Evolutionary conservation across 225 moss, liverwort and hornwort genomes (phyloP).

Genomic region (Straminergon stramineum): DNA sequence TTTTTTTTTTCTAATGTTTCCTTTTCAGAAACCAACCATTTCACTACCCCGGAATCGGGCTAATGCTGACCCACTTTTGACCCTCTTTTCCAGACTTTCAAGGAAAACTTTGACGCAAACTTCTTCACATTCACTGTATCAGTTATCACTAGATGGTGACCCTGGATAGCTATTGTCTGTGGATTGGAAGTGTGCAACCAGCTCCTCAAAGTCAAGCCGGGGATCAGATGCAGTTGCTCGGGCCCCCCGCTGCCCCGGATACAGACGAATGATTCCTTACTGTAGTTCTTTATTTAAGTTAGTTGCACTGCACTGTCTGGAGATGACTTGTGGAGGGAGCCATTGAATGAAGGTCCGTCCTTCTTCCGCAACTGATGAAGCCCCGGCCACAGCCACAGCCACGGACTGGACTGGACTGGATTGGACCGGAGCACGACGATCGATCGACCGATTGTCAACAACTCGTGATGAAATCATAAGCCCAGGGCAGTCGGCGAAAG

Average conservation of each 20-base stretch:
- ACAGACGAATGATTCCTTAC: not conserved
- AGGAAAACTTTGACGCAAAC: not conserved
- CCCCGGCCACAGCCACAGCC: not conserved
- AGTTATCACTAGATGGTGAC: too few relatives aligned
- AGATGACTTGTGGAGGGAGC: not conserved
- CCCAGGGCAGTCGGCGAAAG: constrained; percentile 10
- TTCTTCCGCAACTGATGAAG: not conserved
- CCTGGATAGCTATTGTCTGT: not conserved
- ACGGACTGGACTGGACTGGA: too few relatives aligned
- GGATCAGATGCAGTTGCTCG: not conserved
- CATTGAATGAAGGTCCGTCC: too few relatives aligned
- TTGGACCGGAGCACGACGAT: not conserved
- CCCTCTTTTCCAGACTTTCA: not conserved
- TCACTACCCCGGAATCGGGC: not conserved
- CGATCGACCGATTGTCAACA: not conserved
- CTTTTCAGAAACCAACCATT: not conserved
- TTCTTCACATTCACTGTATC: not conserved
- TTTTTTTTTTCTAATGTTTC: too few relatives aligned
- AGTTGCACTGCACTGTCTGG: too few relatives aligned
- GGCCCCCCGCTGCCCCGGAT: not conserved
- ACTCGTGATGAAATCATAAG: not conserved
- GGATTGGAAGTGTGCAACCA: not conserved
- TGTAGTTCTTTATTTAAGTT: too few relatives aligned
- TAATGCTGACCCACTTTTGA: not conserved
- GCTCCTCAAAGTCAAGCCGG: not conserved